Evolutionary conservation across 768 basidiomycete species (phyloP), one percentile per base, ranked within the genome.

Genomic region (Termitomyces sp.): DNA sequence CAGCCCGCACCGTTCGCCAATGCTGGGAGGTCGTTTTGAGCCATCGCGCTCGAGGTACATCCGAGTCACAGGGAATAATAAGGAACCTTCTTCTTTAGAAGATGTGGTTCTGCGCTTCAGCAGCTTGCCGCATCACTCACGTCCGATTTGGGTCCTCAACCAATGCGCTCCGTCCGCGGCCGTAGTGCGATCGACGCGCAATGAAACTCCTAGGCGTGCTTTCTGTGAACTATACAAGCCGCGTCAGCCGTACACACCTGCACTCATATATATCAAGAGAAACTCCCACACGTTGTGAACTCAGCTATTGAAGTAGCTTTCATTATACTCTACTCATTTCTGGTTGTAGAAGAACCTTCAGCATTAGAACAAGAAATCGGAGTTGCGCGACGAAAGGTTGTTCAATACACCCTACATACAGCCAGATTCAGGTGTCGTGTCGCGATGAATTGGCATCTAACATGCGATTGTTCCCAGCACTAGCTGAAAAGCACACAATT

Each of bases 91-190:
- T n/a, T 82, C 82, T 83, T 68, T 92, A 91, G 66, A 91, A 93
- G 61, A 93, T 90, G 64, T 94, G 92, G 71, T 94, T 94, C 71
- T 94, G 92, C 22, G 92, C 92, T 68, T 93, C 92, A 0, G 91
- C 90, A 1, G 92, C 92, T 67, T 94, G 92, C 22, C 92, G 75
- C 32, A 87, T 80, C 0, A 90, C 92, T 92, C 92, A 94, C 55
- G 82, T 83, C 13, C 86, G 77, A 64, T 90, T 88, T 0, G 82
- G 69, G 41, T 74, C 71, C 37, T 83, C 79, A 14, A 63, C 44
- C 0, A 18, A n/a, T n/a, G n/a, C n/a, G n/a, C n/a, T n/a, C n/a
- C n/a, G n/a, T n/a, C n/a, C n/a, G n/a, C n/a, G n/a, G n/a, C n/a
- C n/a, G n/a, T n/a, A n/a, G n/a, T n/a, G n/a, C 29, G 29, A 29